phyloP scores from a whole-genome alignment of 805 yeast species.

The Cephaloascus albidus region DNA sequence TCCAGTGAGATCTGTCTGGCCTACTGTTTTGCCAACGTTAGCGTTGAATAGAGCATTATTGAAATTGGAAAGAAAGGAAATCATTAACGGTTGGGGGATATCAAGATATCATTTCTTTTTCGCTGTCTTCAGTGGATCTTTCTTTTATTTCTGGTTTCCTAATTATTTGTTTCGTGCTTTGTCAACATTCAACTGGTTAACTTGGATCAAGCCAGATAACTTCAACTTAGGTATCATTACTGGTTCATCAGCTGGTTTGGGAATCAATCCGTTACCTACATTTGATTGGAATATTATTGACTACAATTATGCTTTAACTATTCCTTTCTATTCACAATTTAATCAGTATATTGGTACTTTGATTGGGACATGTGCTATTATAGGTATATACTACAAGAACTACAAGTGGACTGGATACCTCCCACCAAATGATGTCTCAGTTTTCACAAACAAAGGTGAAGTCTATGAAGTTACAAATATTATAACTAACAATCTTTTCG shows the following conservation, averaged over 20 bases:
- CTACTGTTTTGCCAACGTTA: conserved; percentile 13
- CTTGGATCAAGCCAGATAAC: conserved; percentile 22
- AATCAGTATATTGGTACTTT: conserved; percentile 10
- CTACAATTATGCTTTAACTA: conserved; percentile 10
- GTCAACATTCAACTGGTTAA: conserved; percentile 19
- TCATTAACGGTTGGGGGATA: conserved; percentile 11
- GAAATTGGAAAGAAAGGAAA: conserved; percentile 9
- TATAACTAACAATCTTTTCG: conserved; percentile 17
- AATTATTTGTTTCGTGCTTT: conserved; percentile 17
- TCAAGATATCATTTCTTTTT: conserved; percentile 11
- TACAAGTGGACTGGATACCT: conserved; percentile 14
- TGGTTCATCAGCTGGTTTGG: conserved; percentile 16
- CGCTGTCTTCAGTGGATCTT: conserved; percentile 11
- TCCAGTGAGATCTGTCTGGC: conserved; percentile 20
- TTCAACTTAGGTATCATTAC: conserved; percentile 16
- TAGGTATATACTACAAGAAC: conserved; percentile 13
- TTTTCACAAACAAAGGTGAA: conserved; percentile 28
- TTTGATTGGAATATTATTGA: conserved; percentile 21
- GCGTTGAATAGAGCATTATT: conserved; percentile 14
- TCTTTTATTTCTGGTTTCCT: conserved; percentile 21
- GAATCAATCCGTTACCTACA: conserved; percentile 20
- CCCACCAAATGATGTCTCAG: conserved; percentile 29
- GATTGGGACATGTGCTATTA: conserved; percentile 10
- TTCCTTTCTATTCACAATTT: conserved; percentile 11
- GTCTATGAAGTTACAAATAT: conserved; percentile 26